Conservation (phyloP, 805 yeast genomes). For the Kodamaea hsintzibuensis region DNA sequence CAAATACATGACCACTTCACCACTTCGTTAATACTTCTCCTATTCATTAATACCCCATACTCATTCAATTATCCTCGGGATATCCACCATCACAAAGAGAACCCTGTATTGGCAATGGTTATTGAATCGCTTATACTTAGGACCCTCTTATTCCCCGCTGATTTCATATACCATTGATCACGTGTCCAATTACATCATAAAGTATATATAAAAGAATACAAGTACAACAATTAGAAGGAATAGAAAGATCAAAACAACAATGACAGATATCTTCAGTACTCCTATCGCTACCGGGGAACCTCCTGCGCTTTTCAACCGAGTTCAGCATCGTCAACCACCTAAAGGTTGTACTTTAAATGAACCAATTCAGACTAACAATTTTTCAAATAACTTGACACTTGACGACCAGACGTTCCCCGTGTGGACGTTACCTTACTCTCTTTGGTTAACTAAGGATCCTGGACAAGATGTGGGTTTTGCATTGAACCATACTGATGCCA, state of each 20-base stretch:
- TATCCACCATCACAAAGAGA: too few relatives aligned
- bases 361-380: conserved; percentile 75
- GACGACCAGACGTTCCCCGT: conserved; percentile 67
- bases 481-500: conserved; percentile 57
- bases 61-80: too few relatives aligned
- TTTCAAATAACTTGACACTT: conserved; percentile 70
- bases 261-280: conserved; percentile 8
- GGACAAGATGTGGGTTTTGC: conserved; percentile 61
- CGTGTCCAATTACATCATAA: too few relatives aligned
- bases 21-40: too few relatives aligned
- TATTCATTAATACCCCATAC: too few relatives aligned
- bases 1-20: too few relatives aligned
- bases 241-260: neutral
- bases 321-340: conserved; percentile 36
- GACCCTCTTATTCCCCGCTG: too few relatives aligned
- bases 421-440: conserved; percentile 81
- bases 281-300: conserved; percentile 49
- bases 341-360: conserved; percentile 27
- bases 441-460: conserved; percentile 60
- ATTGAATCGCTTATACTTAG: too few relatives aligned
- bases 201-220: too few relatives aligned
- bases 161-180: too few relatives aligned
- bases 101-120: too few relatives aligned
- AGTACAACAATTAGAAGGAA: too few relatives aligned
- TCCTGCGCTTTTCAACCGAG: conserved; percentile 38